phyloP scores from a whole-genome alignment of 345 rosid genomes.

The Eucalyptus sp. region DNA sequence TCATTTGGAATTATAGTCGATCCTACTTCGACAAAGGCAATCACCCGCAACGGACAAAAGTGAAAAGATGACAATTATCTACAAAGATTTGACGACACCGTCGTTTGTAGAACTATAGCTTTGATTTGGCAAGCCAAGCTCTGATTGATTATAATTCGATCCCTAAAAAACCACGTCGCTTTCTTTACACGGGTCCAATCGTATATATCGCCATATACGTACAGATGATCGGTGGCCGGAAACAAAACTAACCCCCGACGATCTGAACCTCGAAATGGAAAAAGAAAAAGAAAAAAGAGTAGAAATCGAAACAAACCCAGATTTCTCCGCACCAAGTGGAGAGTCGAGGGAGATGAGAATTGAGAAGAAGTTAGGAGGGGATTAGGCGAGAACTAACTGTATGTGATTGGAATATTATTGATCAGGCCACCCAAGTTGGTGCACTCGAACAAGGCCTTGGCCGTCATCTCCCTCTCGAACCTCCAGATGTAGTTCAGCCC shows the following conservation, averaged over 20 bases:
- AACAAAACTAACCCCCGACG: not conserved
- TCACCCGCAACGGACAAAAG: not conserved
- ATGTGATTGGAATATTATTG: not conserved
- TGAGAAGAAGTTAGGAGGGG: not conserved
- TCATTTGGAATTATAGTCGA: not conserved
- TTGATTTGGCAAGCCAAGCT: not conserved
- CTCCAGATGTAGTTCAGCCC: slow-evolving; percentile 97
- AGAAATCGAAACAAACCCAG: not conserved
- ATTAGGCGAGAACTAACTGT: not conserved
- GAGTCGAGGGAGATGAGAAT: not conserved
- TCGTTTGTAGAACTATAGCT: not conserved
- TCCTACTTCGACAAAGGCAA: not conserved
- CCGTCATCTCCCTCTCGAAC: slow-evolving; percentile 93
- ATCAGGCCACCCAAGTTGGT: slow-evolving; percentile 6
- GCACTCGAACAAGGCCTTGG: slow-evolving; percentile 67
- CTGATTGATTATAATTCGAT: not conserved
- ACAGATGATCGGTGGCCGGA: not conserved
- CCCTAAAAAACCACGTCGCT: not conserved
- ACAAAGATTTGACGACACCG: not conserved
- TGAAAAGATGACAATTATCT: not conserved
- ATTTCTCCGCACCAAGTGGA: not conserved
- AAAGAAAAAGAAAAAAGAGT: not conserved
- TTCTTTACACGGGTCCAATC: not conserved
- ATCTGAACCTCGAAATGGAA: not conserved
- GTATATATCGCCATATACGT: not conserved